Evolutionary conservation across 768 basidiomycete species (phyloP), one percentile per base, ranked within the genome.

Genomic region (Chalciporus piperatus): DNA sequence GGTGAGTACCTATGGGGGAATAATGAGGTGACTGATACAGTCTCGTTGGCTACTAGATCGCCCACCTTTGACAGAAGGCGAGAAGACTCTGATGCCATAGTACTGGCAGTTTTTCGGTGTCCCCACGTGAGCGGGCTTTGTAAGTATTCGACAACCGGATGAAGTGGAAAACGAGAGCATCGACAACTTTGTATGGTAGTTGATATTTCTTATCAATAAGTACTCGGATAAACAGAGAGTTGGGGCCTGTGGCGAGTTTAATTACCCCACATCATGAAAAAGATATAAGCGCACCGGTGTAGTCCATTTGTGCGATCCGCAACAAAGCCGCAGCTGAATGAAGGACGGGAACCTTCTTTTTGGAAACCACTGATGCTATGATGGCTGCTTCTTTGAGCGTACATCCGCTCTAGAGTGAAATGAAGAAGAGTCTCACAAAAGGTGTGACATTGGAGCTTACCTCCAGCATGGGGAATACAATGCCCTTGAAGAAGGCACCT

Each of bases 121-220:
- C 89, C 22, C 83, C 87, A 43, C 82, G 76, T 17, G 73, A 75
- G 50, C 78, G 83, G 41, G 82, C 84, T 70, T 87, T 91, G 72
- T 92, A 89, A 13, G 85, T 86, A 68, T 97, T 96, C 22, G 94
- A 93, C 39, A 98, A 84, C 22, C 94, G 87, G 62, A 98, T 93
- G 68, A 97, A 99, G 74, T 99, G 97, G 77, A 97, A 96, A 12
- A 98, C 95, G 51, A 99, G 82, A 3, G 92, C 89, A 65, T 99
- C 97, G 47, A 99, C 83, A 25, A 97, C 96, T 72, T 98, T 96
- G 78, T 94, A 99, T 0, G 97, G 97, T 27, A 99, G 75, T 54
- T 97, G 92, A 66, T 95, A 91, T 68, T 99, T 99, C 72, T 99
- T 99, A 75, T 99, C 97, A 45, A 98, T 75, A 27, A 99, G 76